These are phyloP conservation scores for Iris macrosiphon DNA, from an alignment of 106 monocot genomes.

Conservation along the genomic window DNA sequence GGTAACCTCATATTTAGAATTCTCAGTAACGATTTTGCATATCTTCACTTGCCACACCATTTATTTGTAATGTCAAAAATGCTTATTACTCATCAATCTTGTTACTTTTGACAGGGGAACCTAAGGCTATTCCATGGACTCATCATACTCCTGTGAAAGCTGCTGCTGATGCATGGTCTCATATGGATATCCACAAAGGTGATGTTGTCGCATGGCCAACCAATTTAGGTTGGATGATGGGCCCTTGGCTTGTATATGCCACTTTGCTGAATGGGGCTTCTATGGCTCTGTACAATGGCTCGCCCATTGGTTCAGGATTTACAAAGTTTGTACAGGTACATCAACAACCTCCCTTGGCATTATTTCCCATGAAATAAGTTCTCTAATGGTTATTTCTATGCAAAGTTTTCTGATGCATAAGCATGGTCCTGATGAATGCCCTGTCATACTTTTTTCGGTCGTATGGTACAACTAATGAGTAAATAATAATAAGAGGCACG, in stretches of 20 bases:
- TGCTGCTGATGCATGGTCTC: slow-evolving; percentile 94
- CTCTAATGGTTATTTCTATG: too few relatives aligned
- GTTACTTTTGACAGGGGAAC: too few relatives aligned
- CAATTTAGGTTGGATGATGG: slow-evolving; percentile 99
- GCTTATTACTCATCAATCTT: too few relatives aligned
- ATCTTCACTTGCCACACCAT: too few relatives aligned
- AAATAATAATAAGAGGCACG: too few relatives aligned
- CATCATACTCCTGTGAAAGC: slow-evolving; percentile 89
- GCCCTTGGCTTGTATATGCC: slow-evolving; percentile 98
- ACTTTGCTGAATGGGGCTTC: slow-evolving; percentile 88
- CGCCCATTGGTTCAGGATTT: slow-evolving; percentile 71
- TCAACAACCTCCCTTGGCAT: too few relatives aligned
- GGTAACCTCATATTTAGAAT: too few relatives aligned
- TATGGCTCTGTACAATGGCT: slow-evolving; percentile 92
- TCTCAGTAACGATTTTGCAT: too few relatives aligned
- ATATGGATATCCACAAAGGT: slow-evolving; percentile 85
- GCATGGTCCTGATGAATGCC: background rate
- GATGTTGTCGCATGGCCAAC: slow-evolving; percentile 99
- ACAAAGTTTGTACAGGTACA: slow-evolving; percentile 91
- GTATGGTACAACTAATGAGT: too few relatives aligned
- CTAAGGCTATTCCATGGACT: slow-evolving; percentile 97
- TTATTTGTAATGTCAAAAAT: too few relatives aligned
- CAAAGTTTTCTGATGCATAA: background rate
- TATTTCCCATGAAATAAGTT: too few relatives aligned
- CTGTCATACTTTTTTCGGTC: background rate